Evolutionary conservation across 257 asterid species (phyloP), one percentile per base, ranked within the genome.

Genomic region (Solanum arcanum): DNA sequence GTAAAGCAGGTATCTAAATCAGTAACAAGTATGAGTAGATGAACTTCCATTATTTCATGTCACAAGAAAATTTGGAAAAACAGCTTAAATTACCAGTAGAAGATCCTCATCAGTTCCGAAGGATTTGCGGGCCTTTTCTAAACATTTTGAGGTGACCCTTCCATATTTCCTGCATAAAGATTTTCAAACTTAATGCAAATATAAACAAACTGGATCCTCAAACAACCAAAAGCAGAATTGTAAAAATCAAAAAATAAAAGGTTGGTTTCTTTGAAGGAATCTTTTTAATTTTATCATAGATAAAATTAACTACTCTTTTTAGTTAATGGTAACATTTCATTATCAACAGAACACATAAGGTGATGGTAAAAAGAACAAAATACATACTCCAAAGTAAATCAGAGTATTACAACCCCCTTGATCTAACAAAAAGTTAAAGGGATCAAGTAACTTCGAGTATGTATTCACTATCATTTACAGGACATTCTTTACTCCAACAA

Each of bases 81-180:
- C 81, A 80, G 29, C 68, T 80, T 13, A 18, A 46, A 21, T 93
- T 94, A 97, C 98, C 98, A 97, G 94, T 44, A 97, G 93, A 91
- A 97, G 95, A 92, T 97, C 99, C 88, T 95, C 99, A 92, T 97
- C 99, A 21, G 99, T 97, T 69, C 99, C 99, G 88, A 95, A 97
- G 86, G 98, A 90, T 89, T 94, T 97, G 80, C 94, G 97, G 35
- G 99, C 97, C 88, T 92, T 94, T 72, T 95, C 98, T 72, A 97
- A 89, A 91, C 95, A 93, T 92, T 92, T 87, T 33, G 96, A 92
- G 39, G 92, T 87, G 88, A 96, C 89, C 90, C 91, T 92, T 93
- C 93, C 98, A 15, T 90, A 90, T 88, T 93, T 92, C 93, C 99
- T 96, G 92, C 88, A 83, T 6, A 86, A 44, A 44, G 89, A n/a